Evolutionary conservation across 257 asterid genomes (phyloP), one percentile per base, ranked within the genome.

Genomic region (Salvia splendens): DNA sequence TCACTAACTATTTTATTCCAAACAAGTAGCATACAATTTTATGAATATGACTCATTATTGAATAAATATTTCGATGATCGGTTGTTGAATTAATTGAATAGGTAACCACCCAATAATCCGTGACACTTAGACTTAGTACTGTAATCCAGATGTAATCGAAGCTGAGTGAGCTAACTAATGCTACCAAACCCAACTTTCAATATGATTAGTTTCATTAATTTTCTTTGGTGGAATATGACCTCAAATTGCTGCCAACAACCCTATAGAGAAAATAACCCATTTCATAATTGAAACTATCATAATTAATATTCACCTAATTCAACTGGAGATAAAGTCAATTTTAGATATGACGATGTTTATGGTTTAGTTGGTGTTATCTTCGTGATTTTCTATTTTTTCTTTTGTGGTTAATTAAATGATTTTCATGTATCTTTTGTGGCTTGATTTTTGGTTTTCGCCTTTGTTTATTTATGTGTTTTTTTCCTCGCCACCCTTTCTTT

Each of bases 41-140:
- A 58, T 36, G 1, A 51, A 60, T 5, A 43, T n/a, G 16, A 15
- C 64, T 17, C 11, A 45, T 60, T n/a, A 38, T 68, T 64, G 58
- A 8, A 6, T 67, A 46, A 30, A 17, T 35, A 28, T 38, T 64
- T 55, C 12, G 70, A 49, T 59, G 73, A 70, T 48, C 56, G 68
- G 77, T 73, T 73, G 70, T 66, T 76, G 64, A 70, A 41, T 14
- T 42, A 33, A 20, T 42, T 61, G 53, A 69, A 62, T 48, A 35
- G 35, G 43, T 73, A 84, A 79, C 86, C 71, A 77, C 88, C 74
- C 83, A 69, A 81, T 74, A 65, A 77, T 80, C 28, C 15, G 53
- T 43, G 58, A 50, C 65, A 49, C 43, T 72, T 62, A 15, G 66
- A 53, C 43, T 72, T 62, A 15, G 66, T 66, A 61, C 72, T 74